Base-by-base conservation (phyloP, 495 filamentous ascomycete genomes). In the Neurospora tetraspora region DNA sequence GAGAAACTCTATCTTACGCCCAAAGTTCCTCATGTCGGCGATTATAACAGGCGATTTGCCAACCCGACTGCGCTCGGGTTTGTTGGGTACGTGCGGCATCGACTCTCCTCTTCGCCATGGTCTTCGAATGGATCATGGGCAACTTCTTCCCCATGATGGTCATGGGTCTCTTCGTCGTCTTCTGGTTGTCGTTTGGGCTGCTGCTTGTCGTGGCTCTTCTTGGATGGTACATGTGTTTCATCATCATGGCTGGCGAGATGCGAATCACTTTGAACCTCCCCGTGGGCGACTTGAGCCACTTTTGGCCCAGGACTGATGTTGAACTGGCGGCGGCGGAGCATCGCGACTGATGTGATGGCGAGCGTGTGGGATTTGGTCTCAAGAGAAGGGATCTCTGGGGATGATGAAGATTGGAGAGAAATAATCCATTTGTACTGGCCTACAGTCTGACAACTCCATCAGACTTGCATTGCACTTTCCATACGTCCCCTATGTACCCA, bases 231-330 rank as follows among this genome's bases (percentile, higher is more conserved):
- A 86, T 88, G 82, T 83, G 82, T 53, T 83, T 88, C 69, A 82
- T 85, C 31, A 85, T 85, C 73, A 86, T 88, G 85, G 84, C 84
- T 0, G 85, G 82, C 11, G 86, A 88, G 79, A 87, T 88, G 86
- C 79, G 87, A n/a, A 83, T 88, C 70, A 81, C 81, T 0, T 65
- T 88, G 69, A 85, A 82, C 12, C 79, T 88, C 9, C 86, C 86
- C 0, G 86, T 88, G 12, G 85, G 86, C 18, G 87, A 88, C 69
- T 78, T 88, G 9, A 86, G 79, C 39, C 85, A 84, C 69, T 84
- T 86, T 69, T 88, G 86, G 86, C 85, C 82, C 8, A 79, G 72
- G 47, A 85, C 85, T 0, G 84, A 87, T 73, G 78, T 86, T 10
- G 79, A 83, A 34, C 70, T 86, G 45, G 81, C 80, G 9, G 71